Evolutionary conservation across 768 basidiomycete genomes (phyloP).

Genomic region (Suillus clintonianus): DNA sequence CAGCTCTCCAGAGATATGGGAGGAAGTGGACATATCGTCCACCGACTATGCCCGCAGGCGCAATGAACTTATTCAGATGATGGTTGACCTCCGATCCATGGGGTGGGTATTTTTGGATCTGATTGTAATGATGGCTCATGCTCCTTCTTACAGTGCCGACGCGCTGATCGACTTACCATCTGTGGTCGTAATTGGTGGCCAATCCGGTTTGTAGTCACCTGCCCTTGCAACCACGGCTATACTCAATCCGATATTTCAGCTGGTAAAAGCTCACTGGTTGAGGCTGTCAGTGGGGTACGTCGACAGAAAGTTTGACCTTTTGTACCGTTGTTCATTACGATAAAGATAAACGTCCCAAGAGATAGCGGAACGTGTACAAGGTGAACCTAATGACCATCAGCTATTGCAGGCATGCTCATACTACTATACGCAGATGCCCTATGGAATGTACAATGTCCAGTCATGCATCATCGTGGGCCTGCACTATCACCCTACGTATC

Average conservation of each 20-base stretch:
- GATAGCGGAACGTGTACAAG: conserved; percentile 63
- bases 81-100: conserved; percentile 38
- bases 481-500: conserved; percentile 44
- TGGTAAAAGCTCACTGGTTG: conserved; percentile 61
- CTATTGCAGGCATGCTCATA: neutral
- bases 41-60: conserved; percentile 43
- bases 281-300: conserved; percentile 56
- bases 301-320: neutral
- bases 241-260: conserved; percentile 32
- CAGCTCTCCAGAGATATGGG: conserved; percentile 9
- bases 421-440: conserved; percentile 42
- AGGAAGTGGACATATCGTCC: conserved; percentile 24
- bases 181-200: conserved; percentile 56
- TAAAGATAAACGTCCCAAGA: conserved; percentile 58
- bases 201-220: conserved; percentile 44
- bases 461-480: conserved; percentile 40
- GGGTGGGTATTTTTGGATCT: conserved; percentile 31
- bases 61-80: conserved; percentile 40
- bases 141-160: conserved; percentile 32
- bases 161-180: conserved; percentile 46
- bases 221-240: neutral
- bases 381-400: conserved; percentile 22
- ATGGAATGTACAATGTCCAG: conserved; percentile 54
- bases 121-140: conserved; percentile 1
- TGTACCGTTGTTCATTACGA: neutral